A percentile compares a stretch with the other conserved stretches of the same genome.
Conservation (phyloP, 208 protist genomes). For the Zelonia costaricensis region DNA sequence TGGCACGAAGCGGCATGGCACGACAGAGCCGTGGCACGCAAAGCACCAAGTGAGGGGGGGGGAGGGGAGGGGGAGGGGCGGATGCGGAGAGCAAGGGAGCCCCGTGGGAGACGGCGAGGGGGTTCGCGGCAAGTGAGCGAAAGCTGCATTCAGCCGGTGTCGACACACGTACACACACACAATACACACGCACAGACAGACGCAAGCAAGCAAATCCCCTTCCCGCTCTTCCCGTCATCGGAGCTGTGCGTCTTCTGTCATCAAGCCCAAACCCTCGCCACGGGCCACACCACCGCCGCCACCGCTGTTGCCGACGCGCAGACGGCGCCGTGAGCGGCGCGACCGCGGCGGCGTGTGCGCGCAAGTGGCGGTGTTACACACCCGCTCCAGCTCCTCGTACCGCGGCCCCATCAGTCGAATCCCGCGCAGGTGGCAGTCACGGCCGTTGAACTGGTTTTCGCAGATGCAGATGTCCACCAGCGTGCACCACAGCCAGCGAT, state of each 20-base stretch:
- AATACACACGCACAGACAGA: too few relatives aligned
- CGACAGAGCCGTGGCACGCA: too few relatives aligned
- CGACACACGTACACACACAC: too few relatives aligned
- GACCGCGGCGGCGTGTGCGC: neutral
- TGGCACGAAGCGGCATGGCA: too few relatives aligned
- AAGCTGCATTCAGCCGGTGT: too few relatives aligned
- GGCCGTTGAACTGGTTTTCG: conserved; percentile 81
- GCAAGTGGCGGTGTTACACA: neutral
- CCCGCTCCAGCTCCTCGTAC: conserved; percentile 20
- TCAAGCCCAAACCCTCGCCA: neutral
- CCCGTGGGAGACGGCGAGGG: too few relatives aligned
- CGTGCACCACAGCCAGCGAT: conserved; percentile 68
- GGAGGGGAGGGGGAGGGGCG: too few relatives aligned
- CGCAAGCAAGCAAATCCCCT: too few relatives aligned
- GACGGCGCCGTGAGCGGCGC: neutral
- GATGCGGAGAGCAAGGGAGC: too few relatives aligned
- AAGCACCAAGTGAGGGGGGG: too few relatives aligned
- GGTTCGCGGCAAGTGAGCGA: too few relatives aligned
- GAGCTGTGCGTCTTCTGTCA: conserved; percentile 3
- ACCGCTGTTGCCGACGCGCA: neutral
- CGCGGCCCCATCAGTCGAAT: conserved; percentile 64
- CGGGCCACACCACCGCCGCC: neutral
- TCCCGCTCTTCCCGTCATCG: too few relatives aligned
- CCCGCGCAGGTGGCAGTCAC: conserved; percentile 83
- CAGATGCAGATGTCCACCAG: conserved; percentile 52